These are phyloP conservation scores for Diaporthe sp. DNA, from an alignment of 2,329 filamentous ascomycete species.

Conservation along the genomic window DNA sequence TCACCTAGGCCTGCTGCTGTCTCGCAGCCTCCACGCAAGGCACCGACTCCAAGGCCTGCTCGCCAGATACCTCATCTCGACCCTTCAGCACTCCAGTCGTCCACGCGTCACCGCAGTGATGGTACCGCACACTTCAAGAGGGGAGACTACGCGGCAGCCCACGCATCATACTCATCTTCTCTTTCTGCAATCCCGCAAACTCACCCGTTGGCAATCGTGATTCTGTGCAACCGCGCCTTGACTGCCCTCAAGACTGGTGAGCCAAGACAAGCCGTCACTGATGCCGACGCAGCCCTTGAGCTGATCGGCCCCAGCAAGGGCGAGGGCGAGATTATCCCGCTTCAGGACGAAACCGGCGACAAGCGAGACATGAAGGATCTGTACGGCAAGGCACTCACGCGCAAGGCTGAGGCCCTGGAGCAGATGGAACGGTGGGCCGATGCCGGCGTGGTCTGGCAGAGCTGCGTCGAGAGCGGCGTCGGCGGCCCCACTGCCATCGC, in stretches of 20 bases:
- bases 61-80: conserved; percentile 78
- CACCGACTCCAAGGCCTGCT: conserved; percentile 56
- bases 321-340: conserved; percentile 82
- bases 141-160: conserved; percentile 90
- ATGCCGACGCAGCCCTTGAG: conserved; percentile 84
- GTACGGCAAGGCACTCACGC: conserved; percentile 91
- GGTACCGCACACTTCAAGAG: conserved; percentile 94
- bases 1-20: conserved; percentile 59
- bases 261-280: conserved; percentile 86
- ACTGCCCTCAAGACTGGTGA: conserved; percentile 93
- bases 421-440: conserved; percentile 95
- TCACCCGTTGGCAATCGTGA: conserved; percentile 89
- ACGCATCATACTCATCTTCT: conserved; percentile 84
- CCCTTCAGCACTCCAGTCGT: conserved; percentile 77
- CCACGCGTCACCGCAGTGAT: conserved; percentile 81
- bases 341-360: conserved; percentile 72
- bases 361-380: conserved; percentile 91
- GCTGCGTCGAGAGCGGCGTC: conserved; percentile 85
- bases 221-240: conserved; percentile 91
- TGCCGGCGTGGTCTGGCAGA: conserved; percentile 83
- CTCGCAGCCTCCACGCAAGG: conserved; percentile 61
- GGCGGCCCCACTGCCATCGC: conserved; percentile 88
- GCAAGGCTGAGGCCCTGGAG: conserved; percentile 95
- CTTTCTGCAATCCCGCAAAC: conserved; percentile 79
- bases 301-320: conserved; percentile 86